Percentiles rank a stretch among this genome's conserved stretches.
Evolutionary conservation across 371 early-diverging fungal genomes (phyloP).

Genomic region (Mycotypha africana): DNA sequence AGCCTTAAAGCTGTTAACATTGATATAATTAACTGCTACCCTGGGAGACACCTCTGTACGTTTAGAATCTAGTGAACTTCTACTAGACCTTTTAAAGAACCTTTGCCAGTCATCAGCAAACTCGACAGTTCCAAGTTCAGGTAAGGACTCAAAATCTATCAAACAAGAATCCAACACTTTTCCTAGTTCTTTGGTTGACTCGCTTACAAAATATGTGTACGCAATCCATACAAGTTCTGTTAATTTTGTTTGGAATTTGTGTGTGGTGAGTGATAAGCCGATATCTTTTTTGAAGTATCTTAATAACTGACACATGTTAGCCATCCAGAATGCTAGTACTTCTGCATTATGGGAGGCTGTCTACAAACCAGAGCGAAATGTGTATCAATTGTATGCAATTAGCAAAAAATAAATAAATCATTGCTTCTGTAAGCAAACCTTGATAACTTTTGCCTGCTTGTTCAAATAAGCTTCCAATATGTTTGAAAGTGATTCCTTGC

Average conservation of each 20-base stretch:
- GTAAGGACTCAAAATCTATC: conserved; percentile 69
- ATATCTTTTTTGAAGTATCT: conserved; percentile 78
- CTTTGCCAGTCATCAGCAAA: conserved; percentile 57
- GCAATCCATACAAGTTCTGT: conserved; percentile 65
- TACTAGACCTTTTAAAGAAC: conserved; percentile 31
- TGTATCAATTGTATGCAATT: no score
- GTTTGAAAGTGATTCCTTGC: conserved; percentile 57
- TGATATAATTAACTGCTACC: no score
- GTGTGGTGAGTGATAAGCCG: conserved; percentile 58
- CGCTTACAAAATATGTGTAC: conserved; percentile 52
- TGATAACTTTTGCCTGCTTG: conserved; percentile 45
- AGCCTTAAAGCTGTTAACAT: no score
- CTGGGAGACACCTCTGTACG: no score
- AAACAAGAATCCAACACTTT: conserved; percentile 59
- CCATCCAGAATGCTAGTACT: conserved; percentile 68
- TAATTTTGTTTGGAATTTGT: conserved; percentile 54
- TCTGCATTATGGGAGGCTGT: conserved; percentile 18
- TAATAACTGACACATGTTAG: conserved; percentile 70
- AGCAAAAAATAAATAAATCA: no score
- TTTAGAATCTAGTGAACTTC: no score
- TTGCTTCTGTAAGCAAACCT: no score
- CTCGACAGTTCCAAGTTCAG: conserved; percentile 55
- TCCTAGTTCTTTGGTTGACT: conserved; percentile 53
- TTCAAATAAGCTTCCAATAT: conserved; percentile 52
- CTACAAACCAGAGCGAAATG: conserved; percentile 6